Evolutionary conservation across 768 basidiomycete species (phyloP).

Genomic region (Cystobasidium tubakii): DNA sequence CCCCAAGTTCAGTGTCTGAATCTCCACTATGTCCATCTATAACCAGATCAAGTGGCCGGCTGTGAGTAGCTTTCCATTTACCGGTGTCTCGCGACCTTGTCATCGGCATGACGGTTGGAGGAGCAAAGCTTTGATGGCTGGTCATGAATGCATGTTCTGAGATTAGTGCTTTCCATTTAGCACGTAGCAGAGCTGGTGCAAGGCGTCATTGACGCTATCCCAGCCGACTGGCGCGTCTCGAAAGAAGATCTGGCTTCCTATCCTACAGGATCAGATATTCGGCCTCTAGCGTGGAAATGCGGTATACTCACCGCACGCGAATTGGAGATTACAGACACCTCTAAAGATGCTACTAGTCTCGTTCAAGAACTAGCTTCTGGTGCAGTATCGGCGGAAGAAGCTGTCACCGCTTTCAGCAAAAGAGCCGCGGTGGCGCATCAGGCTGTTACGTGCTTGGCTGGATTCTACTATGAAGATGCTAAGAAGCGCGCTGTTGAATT

Average conservation of each 20-base stretch:
- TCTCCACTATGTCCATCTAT: neutral
- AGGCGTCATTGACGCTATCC: neutral
- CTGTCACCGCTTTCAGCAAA: slow-evolving; percentile 17
- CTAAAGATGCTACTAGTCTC: neutral
- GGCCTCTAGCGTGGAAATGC: neutral
- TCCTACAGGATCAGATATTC: slow-evolving; percentile 10
- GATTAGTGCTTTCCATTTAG: neutral
- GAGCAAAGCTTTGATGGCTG: too few relatives aligned
- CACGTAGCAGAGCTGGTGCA: neutral
- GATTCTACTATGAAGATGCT: slow-evolving; percentile 1
- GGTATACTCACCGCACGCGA: slow-evolving; percentile 14
- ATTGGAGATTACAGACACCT: slow-evolving; percentile 2
- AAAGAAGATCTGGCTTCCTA: neutral
- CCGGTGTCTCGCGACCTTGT: too few relatives aligned
- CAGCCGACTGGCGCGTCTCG: slow-evolving; percentile 1
- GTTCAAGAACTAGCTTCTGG: neutral
- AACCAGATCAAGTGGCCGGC: neutral
- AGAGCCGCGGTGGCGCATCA: slow-evolving; percentile 19
- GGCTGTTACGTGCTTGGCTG: slow-evolving; percentile 2
- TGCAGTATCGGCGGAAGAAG: slow-evolving; percentile 2
- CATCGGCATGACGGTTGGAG: too few relatives aligned
- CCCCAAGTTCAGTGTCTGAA: too few relatives aligned
- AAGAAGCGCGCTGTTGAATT: neutral
- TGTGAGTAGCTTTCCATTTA: neutral
- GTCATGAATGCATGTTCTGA: too few relatives aligned